Conservation (phyloP, 2,329 filamentous ascomycete species). For the Paracoccidioides lutzii region DNA sequence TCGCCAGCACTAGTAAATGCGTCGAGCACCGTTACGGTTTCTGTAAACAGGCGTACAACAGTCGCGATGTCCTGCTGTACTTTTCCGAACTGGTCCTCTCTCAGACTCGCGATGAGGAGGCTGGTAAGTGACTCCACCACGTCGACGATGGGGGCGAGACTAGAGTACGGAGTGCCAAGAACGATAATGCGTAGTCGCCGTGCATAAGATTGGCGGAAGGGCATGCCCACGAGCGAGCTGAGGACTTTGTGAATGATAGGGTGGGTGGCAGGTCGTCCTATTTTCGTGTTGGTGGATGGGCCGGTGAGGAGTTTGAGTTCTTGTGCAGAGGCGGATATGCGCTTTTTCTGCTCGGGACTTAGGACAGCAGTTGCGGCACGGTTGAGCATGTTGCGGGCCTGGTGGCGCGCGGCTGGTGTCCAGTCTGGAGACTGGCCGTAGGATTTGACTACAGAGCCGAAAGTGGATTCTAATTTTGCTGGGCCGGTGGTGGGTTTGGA, state of each 20-base stretch:
- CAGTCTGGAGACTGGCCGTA: conserved; percentile 33
- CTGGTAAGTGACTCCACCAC: conserved; percentile 56
- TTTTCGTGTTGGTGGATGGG: conserved; percentile 37
- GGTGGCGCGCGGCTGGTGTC: conserved; percentile 31
- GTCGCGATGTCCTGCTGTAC: conserved; percentile 69
- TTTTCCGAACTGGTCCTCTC: conserved; percentile 71
- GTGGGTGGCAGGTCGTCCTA: conserved; percentile 25
- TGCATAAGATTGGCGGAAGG: conserved; percentile 59
- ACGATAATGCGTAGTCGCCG: conserved; percentile 54
- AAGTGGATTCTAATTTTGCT: conserved; percentile 26
- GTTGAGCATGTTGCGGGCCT: conserved; percentile 25
- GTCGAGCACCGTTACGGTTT: conserved; percentile 56
- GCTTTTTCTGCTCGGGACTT: conserved; percentile 29
- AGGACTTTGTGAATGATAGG: conserved; percentile 38
- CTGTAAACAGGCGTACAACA: conserved; percentile 61
- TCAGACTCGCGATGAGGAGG: conserved; percentile 59
- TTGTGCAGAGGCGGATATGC: conserved; percentile 24
- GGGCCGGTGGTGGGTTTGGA: conserved; percentile 24
- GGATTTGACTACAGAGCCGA: conserved; percentile 35
- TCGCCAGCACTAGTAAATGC: conserved; percentile 42
- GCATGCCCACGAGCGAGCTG: conserved; percentile 44
- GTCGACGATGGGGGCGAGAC: conserved; percentile 55
- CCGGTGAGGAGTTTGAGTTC: conserved; percentile 27
- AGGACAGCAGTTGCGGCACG: conserved; percentile 28
- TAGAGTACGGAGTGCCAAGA: conserved; percentile 60